Evolutionary conservation across 2,329 filamentous ascomycete genomes (phyloP).

Genomic region (Pyrenophora graminea): DNA sequence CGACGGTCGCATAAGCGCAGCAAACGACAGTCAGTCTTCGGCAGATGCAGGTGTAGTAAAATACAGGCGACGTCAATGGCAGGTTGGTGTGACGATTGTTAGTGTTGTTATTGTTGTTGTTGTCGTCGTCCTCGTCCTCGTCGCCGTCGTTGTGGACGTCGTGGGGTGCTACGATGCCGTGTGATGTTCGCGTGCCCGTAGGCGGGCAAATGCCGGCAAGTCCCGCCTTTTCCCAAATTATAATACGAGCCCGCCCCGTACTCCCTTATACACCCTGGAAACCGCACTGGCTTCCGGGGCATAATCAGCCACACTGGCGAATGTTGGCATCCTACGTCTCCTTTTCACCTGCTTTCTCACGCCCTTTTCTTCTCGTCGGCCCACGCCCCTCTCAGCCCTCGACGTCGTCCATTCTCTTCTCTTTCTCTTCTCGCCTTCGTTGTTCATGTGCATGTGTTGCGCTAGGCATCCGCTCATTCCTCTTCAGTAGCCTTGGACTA

Average conservation of each 20-base stretch:
- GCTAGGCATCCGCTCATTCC: conserved; percentile 14
- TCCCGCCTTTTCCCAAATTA: conserved; percentile 8
- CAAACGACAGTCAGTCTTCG: background rate
- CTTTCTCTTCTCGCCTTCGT: background rate
- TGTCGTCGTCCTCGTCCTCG: conserved; percentile 6
- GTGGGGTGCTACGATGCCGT: background rate
- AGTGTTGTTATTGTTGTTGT: conserved; percentile 9
- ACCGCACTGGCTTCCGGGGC: conserved; percentile 3
- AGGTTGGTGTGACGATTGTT: background rate
- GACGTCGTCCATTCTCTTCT: background rate
- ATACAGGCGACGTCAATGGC: background rate
- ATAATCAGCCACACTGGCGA: conserved; percentile 20
- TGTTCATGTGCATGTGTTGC: conserved; percentile 16
- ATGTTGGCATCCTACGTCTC: conserved; percentile 6
- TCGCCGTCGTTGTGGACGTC: conserved; percentile 3
- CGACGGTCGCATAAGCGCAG: conserved; percentile 7
- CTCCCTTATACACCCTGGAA: background rate
- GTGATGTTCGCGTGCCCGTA: background rate
- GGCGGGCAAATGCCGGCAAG: conserved; percentile 8
- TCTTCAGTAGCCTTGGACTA: background rate
- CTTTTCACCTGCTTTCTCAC: conserved; percentile 8
- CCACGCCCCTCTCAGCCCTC: background rate
- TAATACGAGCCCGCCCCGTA: too few species aligned
- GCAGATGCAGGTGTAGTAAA: background rate
- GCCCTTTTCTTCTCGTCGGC: conserved; percentile 2